A percentile compares a stretch with the other conserved stretches of the same genome.
phyloP scores from a whole-genome alignment of 208 protist genomes.

The Wallacemonas rigidus region DNA sequence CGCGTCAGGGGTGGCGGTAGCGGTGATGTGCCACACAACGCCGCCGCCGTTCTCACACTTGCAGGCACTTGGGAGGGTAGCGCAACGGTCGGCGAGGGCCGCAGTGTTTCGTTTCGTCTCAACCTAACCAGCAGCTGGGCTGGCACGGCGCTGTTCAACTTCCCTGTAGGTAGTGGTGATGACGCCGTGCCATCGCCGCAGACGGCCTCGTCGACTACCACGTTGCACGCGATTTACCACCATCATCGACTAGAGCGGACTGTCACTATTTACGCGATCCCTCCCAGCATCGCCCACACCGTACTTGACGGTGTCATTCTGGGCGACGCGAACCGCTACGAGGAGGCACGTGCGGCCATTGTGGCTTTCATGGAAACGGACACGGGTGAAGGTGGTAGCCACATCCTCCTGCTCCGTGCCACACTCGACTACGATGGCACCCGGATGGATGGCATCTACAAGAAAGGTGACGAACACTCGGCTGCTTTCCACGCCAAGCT shows the following conservation, averaged over 20 bases:
- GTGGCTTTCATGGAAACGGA: not conserved
- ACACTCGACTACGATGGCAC: slow-evolving; percentile 74
- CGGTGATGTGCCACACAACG: slow-evolving; percentile 11
- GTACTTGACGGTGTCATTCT: not conserved
- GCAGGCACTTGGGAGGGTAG: slow-evolving; percentile 81
- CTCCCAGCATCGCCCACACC: not conserved
- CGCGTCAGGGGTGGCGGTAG: slow-evolving; percentile 35
- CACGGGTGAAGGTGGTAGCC: not conserved
- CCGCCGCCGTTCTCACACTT: slow-evolving; percentile 39
- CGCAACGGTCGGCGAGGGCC: slow-evolving; percentile 15
- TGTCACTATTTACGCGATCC: slow-evolving; percentile 1
- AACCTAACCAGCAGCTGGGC: not conserved
- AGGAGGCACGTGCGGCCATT: not conserved
- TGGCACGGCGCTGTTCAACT: slow-evolving; percentile 18
- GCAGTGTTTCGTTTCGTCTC: slow-evolving; percentile 1
- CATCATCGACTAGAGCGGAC: slow-evolving; percentile 15
- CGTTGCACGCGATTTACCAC: slow-evolving; percentile 2
- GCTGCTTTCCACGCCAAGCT: slow-evolving; percentile 64
- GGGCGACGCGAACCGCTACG: not conserved
- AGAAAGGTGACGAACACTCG: slow-evolving; percentile 48
- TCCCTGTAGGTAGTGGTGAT: not conserved
- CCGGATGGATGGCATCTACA: slow-evolving; percentile 67
- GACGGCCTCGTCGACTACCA: not conserved
- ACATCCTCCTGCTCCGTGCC: slow-evolving; percentile 2
- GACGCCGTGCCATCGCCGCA: not conserved